phyloP scores from a whole-genome alignment of 495 filamentous ascomycete species.

The Oidiodendron maius region DNA sequence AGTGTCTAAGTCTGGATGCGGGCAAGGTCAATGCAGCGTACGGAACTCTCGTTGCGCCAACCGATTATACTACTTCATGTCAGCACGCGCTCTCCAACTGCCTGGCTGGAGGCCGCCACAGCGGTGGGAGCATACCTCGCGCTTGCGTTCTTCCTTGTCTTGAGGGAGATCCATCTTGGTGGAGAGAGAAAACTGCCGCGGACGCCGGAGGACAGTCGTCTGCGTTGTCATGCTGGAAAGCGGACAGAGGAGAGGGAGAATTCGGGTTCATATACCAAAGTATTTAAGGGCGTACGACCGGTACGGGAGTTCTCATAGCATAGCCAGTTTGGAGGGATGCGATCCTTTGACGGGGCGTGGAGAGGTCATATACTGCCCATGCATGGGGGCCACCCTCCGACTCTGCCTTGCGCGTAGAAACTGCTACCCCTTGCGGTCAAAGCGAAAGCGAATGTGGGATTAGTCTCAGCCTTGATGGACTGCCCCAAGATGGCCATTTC shows the following conservation, averaged over 20 bases:
- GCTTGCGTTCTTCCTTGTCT: slow-evolving; percentile 27
- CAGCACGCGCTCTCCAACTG: no score
- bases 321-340: not conserved
- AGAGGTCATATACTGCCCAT: slow-evolving; percentile 18
- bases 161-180: slow-evolving; percentile 18
- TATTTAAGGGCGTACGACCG: no score
- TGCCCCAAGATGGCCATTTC: no score
- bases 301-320: slow-evolving; percentile 4
- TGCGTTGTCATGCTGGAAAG: slow-evolving; percentile 8
- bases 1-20: not conserved
- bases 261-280: no score
- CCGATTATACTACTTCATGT: slow-evolving; percentile 21
- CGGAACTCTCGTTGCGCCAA: slow-evolving; percentile 29
- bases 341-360: slow-evolving; percentile 11
- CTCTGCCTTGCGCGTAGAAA: no score
- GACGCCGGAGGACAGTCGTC: slow-evolving; percentile 7
- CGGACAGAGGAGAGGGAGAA: no score
- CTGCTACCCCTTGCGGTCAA: no score
- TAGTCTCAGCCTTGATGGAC: no score
- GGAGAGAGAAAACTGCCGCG: slow-evolving; percentile 16
- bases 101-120: no score
- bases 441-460: no score
- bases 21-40: slow-evolving; percentile 9
- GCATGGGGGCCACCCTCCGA: no score
- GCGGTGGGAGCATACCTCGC: slow-evolving; percentile 19